Evolutionary conservation across 202 grass and related monocot species (phyloP).

Genomic region (Panicum hallii): DNA sequence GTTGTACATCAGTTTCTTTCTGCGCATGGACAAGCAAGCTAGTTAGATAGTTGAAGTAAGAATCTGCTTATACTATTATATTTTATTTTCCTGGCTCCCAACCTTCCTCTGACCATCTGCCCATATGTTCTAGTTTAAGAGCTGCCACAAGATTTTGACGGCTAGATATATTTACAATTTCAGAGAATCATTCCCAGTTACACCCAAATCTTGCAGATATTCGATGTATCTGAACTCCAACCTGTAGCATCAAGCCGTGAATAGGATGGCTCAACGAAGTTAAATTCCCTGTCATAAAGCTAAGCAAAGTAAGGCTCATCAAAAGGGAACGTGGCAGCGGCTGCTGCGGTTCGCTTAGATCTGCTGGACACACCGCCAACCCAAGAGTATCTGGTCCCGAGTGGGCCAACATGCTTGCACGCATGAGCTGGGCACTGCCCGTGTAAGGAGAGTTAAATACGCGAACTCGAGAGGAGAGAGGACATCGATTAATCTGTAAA

Average conservation of each 20-base stretch:
- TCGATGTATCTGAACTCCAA: conserved; percentile 26
- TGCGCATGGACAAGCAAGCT: not conserved
- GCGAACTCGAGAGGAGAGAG: too few relatives aligned
- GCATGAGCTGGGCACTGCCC: too few relatives aligned
- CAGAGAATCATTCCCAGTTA: conserved; percentile 6
- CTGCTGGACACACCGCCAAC: not conserved
- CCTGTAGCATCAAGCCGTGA: conserved; percentile 19
- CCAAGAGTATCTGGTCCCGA: too few relatives aligned
- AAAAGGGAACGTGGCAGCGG: not conserved
- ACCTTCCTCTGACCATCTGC: conserved; percentile 12
- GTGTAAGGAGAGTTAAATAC: too few relatives aligned
- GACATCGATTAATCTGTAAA: too few relatives aligned
- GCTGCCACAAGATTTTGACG: conserved; percentile 19
- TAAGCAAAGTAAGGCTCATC: not conserved
- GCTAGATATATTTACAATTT: not conserved
- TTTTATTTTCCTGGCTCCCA: not conserved
- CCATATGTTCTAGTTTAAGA: conserved; percentile 9
- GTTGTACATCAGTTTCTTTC: not conserved
- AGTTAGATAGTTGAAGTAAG: not conserved
- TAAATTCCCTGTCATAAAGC: not conserved
- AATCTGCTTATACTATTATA: not conserved
- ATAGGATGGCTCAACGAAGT: conserved; percentile 34
- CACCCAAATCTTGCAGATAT: conserved; percentile 49
- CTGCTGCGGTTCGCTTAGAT: not conserved
- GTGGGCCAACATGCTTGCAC: too few relatives aligned